These are phyloP conservation scores for Zygnema cylindricum DNA, from an alignment of 139 green algal genomes.

Conservation along the genomic window DNA sequence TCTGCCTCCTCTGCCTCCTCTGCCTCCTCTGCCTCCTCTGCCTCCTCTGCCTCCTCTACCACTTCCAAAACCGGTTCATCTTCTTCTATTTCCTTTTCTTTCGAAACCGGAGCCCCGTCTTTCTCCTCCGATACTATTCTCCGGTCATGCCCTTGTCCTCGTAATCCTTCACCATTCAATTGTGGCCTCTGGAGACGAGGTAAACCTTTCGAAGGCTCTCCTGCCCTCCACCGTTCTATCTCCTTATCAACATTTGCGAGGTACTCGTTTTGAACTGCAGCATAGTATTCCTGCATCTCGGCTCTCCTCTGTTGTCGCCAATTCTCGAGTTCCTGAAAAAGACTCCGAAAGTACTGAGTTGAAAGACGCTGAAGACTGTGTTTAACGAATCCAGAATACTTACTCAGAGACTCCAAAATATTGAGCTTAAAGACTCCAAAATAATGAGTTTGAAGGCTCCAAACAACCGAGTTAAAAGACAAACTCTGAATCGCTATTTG, in stretches of 20 bases:
- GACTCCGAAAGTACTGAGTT: too few relatives aligned
- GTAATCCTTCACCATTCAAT: not conserved
- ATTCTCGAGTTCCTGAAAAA: not conserved
- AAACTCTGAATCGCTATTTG: too few relatives aligned
- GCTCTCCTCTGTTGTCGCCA: conserved; percentile 3
- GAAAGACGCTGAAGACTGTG: too few relatives aligned
- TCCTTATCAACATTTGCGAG: not conserved
- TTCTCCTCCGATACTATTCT: too few relatives aligned
- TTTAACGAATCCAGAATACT: not conserved
- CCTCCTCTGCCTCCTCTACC: not conserved
- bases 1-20: not conserved
- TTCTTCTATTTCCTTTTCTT: not conserved
- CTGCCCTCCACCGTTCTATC: not conserved
- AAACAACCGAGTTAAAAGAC: not conserved
- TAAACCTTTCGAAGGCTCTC: not conserved
- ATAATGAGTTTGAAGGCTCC: not conserved
- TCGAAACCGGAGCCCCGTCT: too few relatives aligned
- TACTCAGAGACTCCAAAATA: not conserved
- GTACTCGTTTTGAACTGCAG: not conserved
- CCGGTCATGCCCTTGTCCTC: too few relatives aligned
- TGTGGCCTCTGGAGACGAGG: not conserved
- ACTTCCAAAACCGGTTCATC: not conserved
- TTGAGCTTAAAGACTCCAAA: not conserved
- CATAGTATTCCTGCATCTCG: conserved; percentile 5
- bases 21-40: not conserved